A percentile compares a stretch with the other conserved stretches of the same genome.
Evolutionary conservation across 345 rosid genomes (phyloP).

Genomic region (Gossypioides kirkii): DNA sequence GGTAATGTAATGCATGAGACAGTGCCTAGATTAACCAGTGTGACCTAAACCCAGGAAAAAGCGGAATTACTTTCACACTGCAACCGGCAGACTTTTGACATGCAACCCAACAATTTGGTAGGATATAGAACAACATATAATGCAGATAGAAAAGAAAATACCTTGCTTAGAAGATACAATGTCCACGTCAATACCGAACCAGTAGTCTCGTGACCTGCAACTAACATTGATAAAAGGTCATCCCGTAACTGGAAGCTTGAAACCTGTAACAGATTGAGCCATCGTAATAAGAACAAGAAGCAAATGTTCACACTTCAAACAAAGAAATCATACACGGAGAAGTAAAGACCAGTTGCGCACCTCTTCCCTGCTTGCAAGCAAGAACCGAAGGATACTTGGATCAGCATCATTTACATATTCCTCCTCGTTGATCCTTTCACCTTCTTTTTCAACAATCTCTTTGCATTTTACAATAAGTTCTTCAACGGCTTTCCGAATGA

Average conservation of each 20-base stretch:
- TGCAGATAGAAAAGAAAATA: conserved; percentile 20
- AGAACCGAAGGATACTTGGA: conserved; percentile 87
- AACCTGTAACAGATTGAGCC: conserved; percentile 40
- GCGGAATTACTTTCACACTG: no score
- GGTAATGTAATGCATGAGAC: no score
- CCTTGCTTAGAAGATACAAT: conserved; percentile 91
- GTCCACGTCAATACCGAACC: conserved; percentile 98
- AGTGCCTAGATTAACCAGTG: no score
- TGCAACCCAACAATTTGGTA: neutral
- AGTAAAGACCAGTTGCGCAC: conserved; percentile 24
- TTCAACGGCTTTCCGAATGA: conserved; percentile 74
- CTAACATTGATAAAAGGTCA: conserved; percentile 93
- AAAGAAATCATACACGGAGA: neutral
- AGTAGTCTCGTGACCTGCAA: conserved; percentile 97
- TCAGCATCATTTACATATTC: conserved; percentile 91
- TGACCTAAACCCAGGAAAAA: no score
- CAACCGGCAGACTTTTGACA: neutral
- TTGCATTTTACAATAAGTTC: conserved; percentile 76
- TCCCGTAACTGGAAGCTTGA: conserved; percentile 80
- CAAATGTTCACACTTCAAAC: neutral
- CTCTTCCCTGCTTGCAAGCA: conserved; percentile 98
- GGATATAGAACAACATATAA: neutral
- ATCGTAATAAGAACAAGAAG: conserved; percentile 4
- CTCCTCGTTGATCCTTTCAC: conserved; percentile 74
- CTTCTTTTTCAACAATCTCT: conserved; percentile 87